phyloP scores from a whole-genome alignment of 1,139 yeast genomes.

The Kurtzmaniella quercitrusa region DNA sequence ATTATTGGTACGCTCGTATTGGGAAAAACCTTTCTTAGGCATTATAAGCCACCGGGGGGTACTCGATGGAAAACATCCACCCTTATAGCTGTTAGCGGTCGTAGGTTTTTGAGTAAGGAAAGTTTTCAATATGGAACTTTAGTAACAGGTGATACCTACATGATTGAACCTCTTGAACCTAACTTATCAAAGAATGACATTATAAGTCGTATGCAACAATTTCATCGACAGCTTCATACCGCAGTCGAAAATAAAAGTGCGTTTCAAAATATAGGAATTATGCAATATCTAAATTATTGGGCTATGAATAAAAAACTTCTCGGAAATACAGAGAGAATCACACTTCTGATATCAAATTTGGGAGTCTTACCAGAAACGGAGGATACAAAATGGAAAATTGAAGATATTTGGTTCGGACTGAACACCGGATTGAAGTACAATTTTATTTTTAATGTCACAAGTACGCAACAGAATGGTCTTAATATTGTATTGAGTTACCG shows the following conservation, averaged over 20 bases:
- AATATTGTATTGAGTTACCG: conserved; percentile 17
- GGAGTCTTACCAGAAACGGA: conserved; percentile 13
- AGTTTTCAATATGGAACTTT: conserved; percentile 18
- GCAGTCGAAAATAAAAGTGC: conserved; percentile 12
- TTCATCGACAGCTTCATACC: conserved; percentile 12
- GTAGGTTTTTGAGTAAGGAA: conserved; percentile 12
- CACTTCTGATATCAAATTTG: conserved; percentile 20
- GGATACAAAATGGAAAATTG: conserved; percentile 10
- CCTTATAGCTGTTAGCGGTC: conserved; percentile 11
- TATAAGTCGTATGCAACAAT: conserved; percentile 12
- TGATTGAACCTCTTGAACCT: conserved; percentile 11
- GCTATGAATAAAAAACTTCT: conserved; percentile 10
- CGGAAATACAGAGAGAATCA: conserved; percentile 11
- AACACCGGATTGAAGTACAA: conserved; percentile 19
- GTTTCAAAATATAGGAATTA: conserved; percentile 15
- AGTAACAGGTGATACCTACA: conserved; percentile 17
- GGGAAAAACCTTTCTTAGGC: conserved; percentile 8
- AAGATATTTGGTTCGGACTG: conserved; percentile 19
- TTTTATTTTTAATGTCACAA: conserved; percentile 18
- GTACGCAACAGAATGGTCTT: conserved; percentile 16
- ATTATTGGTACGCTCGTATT: conserved; percentile 9
- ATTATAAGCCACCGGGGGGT: conserved; percentile 4
- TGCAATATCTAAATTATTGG: conserved; percentile 13
- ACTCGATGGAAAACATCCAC: conserved; percentile 10
- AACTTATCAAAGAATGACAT: conserved; percentile 6